A percentile compares a stretch with the other conserved stretches of the same genome.
These are phyloP conservation scores for Magnusiomyces suaveolens DNA, from an alignment of 1,139 yeast genomes.

Conservation along the genomic window DNA sequence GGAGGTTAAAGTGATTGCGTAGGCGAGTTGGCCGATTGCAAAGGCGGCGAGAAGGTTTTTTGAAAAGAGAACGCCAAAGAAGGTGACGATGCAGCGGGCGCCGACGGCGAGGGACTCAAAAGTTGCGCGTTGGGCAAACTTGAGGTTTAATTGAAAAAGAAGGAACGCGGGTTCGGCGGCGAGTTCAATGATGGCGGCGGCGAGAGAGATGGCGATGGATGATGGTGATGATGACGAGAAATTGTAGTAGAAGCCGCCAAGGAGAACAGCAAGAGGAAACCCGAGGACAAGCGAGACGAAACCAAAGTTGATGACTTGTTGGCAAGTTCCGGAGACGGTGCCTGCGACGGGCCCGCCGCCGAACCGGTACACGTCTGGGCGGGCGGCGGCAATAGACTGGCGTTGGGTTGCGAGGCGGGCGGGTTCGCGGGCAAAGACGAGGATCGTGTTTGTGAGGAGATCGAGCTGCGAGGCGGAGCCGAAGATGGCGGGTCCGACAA, in stretches of 20 bases:
- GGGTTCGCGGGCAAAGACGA: constrained; percentile 80
- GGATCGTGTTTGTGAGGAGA: constrained; percentile 53
- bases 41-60: constrained; percentile 52
- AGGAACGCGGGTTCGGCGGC: constrained; percentile 68
- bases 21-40: constrained; percentile 63
- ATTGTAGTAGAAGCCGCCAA: constrained; percentile 17
- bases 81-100: constrained; percentile 53
- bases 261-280: constrained; percentile 42
- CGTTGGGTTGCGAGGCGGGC: constrained; percentile 67
- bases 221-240: too few relatives aligned
- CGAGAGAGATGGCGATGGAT: constrained; percentile 35
- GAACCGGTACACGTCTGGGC: constrained; percentile 32
- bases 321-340: constrained; percentile 35
- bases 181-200: constrained; percentile 57
- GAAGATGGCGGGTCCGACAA: constrained; percentile 65
- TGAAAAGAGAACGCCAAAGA: constrained; percentile 34
- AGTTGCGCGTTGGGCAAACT: constrained; percentile 58
- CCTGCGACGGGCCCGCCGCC: constrained; percentile 35
- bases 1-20: constrained; percentile 41
- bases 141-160: constrained; percentile 57
- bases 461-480: constrained; percentile 80
- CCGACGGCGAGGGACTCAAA: constrained; percentile 55
- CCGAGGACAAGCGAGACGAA: constrained; percentile 56
- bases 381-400: constrained; percentile 33
- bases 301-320: constrained; percentile 63